Evolutionary conservation across 257 asterid species (phyloP).

Genomic region (Primulina eburnea): DNA sequence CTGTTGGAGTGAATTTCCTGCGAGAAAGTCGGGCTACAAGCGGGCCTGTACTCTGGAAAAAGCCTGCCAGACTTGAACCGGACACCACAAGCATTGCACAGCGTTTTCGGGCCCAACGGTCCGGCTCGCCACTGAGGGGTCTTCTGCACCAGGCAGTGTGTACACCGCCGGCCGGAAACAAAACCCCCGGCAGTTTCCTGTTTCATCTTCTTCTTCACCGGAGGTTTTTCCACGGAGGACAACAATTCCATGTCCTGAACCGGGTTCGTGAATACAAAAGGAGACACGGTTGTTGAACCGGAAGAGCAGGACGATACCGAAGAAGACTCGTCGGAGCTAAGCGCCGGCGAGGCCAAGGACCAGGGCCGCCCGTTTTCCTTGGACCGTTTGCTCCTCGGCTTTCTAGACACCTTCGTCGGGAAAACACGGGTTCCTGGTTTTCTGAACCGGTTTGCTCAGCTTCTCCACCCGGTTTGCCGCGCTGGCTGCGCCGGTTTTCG

Average conservation of each 20-base stretch:
- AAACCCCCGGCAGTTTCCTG: conserved; percentile 39
- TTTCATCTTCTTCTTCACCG: conserved; percentile 51
- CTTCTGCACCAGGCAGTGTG: conserved; percentile 70
- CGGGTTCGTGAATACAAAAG: conserved; percentile 26
- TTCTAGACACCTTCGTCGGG: conserved; percentile 40
- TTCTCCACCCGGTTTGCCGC: conserved; percentile 32
- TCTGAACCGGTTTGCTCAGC: conserved; percentile 31
- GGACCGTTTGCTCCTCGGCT: conserved; percentile 51
- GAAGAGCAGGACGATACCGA: conserved; percentile 46
- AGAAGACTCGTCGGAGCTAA: conserved; percentile 40
- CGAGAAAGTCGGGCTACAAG: conserved; percentile 81
- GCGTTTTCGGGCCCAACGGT: conserved; percentile 71
- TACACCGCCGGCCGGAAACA: conserved; percentile 56
- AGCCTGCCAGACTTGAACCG: conserved; percentile 88
- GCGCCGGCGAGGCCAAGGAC: conserved; percentile 40
- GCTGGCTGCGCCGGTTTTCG: conserved; percentile 26
- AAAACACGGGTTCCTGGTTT: conserved; percentile 29
- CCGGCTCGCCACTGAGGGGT: conserved; percentile 94
- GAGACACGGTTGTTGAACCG: conserved; percentile 37
- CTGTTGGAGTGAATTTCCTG: conserved; percentile 63
- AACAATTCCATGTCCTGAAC: conserved; percentile 39
- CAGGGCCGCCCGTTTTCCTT: conserved; percentile 45
- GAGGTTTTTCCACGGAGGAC: conserved; percentile 41
- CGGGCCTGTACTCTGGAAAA: conserved; percentile 75
- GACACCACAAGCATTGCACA: conserved; percentile 87